Conservation (phyloP, 1,139 yeast species). For the Kodamaea arcana region DNA sequence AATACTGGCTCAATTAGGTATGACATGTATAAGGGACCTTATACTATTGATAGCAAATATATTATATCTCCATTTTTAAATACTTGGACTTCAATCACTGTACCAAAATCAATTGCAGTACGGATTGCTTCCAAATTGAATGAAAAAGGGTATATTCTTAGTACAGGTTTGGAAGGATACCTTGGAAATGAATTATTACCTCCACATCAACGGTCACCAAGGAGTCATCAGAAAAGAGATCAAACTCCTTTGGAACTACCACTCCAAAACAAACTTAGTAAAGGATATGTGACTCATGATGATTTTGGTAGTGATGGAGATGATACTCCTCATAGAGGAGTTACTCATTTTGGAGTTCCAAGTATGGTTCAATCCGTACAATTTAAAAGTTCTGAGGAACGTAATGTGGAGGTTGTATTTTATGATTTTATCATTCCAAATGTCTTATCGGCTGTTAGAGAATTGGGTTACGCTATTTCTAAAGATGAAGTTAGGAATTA, state of each 20-base stretch:
- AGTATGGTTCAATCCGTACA: constrained; percentile 62
- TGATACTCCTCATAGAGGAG: constrained; percentile 73
- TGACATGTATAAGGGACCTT: constrained; percentile 82
- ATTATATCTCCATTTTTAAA: constrained; percentile 86
- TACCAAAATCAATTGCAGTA: constrained; percentile 51
- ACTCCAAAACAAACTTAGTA: constrained; percentile 19
- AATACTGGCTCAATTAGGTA: constrained; percentile 90
- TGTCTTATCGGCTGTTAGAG: constrained; percentile 53
- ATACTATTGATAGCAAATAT: constrained; percentile 74
- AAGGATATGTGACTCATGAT: constrained; percentile 79
- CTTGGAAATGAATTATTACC: constrained; percentile 20
- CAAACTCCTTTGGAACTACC: neutral
- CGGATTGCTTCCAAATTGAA: constrained; percentile 49
- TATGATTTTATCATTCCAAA: constrained; percentile 71
- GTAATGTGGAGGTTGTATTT: constrained; percentile 66
- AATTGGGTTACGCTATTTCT: constrained; percentile 19
- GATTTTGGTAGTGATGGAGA: constrained; percentile 86
- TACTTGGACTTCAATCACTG: constrained; percentile 61
- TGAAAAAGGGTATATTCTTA: constrained; percentile 41
- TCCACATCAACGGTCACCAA: constrained; percentile 19
- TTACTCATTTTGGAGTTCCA: constrained; percentile 59
- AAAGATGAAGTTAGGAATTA: constrained; percentile 22
- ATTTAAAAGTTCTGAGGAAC: constrained; percentile 14
- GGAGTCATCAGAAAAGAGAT: neutral
- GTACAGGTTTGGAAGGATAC: constrained; percentile 7